Evolutionary conservation across 225 moss, liverwort and hornwort genomes (phyloP), one percentile per base, ranked within the genome.

Genomic region (Neckera pumila): DNA sequence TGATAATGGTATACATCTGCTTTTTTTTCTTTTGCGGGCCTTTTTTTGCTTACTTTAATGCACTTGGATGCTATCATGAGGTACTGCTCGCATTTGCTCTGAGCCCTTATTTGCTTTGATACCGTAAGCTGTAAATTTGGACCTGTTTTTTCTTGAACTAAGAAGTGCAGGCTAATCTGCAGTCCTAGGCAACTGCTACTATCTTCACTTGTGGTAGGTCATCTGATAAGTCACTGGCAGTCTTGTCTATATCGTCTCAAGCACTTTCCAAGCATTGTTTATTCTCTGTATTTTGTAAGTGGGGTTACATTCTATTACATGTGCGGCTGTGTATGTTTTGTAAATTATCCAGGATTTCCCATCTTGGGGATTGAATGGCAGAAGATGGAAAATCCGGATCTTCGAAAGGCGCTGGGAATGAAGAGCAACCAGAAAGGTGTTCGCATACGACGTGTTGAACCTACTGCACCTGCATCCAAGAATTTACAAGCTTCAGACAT

Each of bases 371-470:
- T 99, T 90, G 99, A 99, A 87, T 99, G 99, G 99, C 99, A 99
- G 90, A 99, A 99, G 96, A 99, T 99, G 99, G 99, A 99, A 89
- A 99, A 99, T 79, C 97, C 99, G 51, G 99, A 99, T 90, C 93
- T 99, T 80, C 93, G 99, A 76, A 97, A 96, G 87, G 99, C 97
- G 26, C 79, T 99, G 58, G 97, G 99, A 84, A 99, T 99, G 99
- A 96, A 96, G 88, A 87, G 91, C 84, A 94, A 90, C 85, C 97
- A 99, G 71, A 99, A 99, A 89, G 99, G 99, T 63, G 99, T 99
- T 49, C 95, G 97, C 72, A 97, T 99, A 67, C 96, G 99, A 36
- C 96, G 99, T 84, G 96, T 99, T 80, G 99, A 99, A 93, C 99
- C 99, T 76, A 97, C 97, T 89, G 97, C 97, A 83, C 99, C 99